Evolutionary conservation across 176 grass and related monocot species (phyloP).

Genomic region (Bolboschoenus planiculmis): DNA sequence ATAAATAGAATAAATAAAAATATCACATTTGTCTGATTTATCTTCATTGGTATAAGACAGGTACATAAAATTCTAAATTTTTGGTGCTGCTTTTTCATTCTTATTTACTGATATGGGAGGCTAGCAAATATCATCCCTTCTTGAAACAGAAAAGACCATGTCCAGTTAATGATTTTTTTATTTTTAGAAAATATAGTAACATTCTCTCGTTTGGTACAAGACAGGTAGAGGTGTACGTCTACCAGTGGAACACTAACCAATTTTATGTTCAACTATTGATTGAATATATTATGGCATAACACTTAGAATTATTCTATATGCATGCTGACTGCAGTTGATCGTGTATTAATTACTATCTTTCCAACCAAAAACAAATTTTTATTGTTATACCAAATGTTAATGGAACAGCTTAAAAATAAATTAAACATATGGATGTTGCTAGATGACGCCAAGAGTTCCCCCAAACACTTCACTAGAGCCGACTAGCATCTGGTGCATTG

Average conservation of each 20-base stretch:
- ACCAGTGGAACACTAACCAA: no score
- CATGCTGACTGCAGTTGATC: neutral
- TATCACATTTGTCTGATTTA: neutral
- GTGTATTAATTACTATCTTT: neutral
- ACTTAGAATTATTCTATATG: neutral
- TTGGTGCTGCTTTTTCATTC: neutral
- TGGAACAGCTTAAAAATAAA: neutral
- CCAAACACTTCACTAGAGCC: conserved; percentile 47
- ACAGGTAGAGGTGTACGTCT: neutral
- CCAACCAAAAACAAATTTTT: neutral
- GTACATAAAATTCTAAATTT: neutral
- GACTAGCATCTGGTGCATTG: neutral
- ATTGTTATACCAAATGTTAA: neutral
- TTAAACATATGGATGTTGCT: neutral
- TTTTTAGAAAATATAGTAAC: neutral
- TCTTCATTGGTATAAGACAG: neutral
- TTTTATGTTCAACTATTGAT: neutral
- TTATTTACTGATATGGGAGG: neutral
- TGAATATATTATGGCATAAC: neutral
- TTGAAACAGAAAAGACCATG: neutral
- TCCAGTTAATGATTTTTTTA: neutral
- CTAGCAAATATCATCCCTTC: neutral
- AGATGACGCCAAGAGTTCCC: conserved; percentile 30
- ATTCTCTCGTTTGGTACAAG: neutral
- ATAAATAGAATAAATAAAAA: no score